Percentiles rank a stretch among this genome's conserved stretches.
These are phyloP conservation scores for Oropetium thomaeum DNA, from an alignment of 176 grass and related monocot genomes.

Conservation along the genomic window DNA sequence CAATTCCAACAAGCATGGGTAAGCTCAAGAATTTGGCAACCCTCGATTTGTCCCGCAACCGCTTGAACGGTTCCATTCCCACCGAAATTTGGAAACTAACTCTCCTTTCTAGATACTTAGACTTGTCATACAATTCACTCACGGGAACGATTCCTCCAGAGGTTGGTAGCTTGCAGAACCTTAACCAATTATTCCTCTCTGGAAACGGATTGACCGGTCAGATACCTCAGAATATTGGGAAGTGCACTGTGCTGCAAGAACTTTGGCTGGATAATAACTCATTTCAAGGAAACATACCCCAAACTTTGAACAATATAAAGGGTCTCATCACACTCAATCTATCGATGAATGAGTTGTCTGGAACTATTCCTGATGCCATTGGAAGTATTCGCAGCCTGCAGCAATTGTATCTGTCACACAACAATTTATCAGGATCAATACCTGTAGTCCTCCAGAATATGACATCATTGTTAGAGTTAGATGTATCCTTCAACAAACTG, in stretches of 20 bases:
- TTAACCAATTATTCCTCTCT: background rate
- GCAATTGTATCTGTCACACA: constrained; percentile 14
- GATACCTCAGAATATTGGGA: constrained; percentile 11
- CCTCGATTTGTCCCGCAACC: background rate
- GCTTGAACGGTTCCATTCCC: background rate
- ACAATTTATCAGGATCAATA: constrained; percentile 33
- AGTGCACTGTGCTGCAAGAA: constrained; percentile 3
- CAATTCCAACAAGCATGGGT: background rate
- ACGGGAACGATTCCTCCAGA: background rate
- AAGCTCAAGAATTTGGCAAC: background rate
- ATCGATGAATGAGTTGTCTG: constrained; percentile 29
- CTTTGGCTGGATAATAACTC: constrained; percentile 34
- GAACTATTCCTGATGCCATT: constrained; percentile 23
- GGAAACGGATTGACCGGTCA: constrained; percentile 12
- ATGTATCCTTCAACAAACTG: constrained; percentile 45
- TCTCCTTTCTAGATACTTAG: background rate
- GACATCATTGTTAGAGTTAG: constrained; percentile 1
- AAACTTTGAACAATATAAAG: constrained; percentile 14
- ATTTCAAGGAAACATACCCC: constrained; percentile 35
- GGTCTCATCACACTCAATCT: constrained; percentile 31
- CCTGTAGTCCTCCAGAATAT: constrained; percentile 21
- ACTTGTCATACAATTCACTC: background rate
- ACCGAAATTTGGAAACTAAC: background rate
- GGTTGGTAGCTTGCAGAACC: background rate
- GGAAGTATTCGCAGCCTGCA: background rate